phyloP scores from a whole-genome alignment of 768 basidiomycete species.

The Lactarius indigo region DNA sequence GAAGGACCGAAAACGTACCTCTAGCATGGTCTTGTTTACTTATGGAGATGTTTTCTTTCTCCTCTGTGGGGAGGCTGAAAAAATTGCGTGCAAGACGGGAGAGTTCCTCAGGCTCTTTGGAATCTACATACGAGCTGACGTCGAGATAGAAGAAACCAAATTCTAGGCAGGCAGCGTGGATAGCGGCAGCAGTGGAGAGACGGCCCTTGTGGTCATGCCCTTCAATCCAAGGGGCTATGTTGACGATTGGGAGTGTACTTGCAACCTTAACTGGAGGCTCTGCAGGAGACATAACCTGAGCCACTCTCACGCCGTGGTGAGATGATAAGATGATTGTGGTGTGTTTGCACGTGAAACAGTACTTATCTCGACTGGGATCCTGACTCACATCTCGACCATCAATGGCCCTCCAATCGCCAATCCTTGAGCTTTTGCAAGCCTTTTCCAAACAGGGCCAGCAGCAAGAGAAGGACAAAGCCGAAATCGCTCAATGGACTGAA shows the following conservation, averaged over 20 bases:
- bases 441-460: conserved; percentile 39
- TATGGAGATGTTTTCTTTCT: conserved; percentile 65
- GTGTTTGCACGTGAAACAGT: neutral
- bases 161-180: conserved; percentile 71
- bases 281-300: neutral
- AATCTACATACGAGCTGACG: conserved; percentile 54
- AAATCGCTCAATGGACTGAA: conserved; percentile 68
- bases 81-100: conserved; percentile 63
- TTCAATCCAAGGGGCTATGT: conserved; percentile 61
- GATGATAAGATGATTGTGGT: neutral
- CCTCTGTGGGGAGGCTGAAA: conserved; percentile 58
- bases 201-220: conserved; percentile 39
- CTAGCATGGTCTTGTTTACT: conserved; percentile 68
- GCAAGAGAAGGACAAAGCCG: conserved; percentile 54
- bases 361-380: neutral
- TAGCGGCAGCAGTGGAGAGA: conserved; percentile 43
- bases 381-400: conserved; percentile 25
- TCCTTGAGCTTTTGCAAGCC: conserved; percentile 49
- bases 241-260: conserved; percentile 61
- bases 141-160: conserved; percentile 92
- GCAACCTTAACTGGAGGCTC: neutral
- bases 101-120: conserved; percentile 61
- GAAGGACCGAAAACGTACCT: conserved; percentile 46
- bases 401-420: conserved; percentile 29
- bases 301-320: neutral